phyloP scores from a whole-genome alignment of 176 grass and related monocot species.

The Rhipidocladum racemiflorum region DNA sequence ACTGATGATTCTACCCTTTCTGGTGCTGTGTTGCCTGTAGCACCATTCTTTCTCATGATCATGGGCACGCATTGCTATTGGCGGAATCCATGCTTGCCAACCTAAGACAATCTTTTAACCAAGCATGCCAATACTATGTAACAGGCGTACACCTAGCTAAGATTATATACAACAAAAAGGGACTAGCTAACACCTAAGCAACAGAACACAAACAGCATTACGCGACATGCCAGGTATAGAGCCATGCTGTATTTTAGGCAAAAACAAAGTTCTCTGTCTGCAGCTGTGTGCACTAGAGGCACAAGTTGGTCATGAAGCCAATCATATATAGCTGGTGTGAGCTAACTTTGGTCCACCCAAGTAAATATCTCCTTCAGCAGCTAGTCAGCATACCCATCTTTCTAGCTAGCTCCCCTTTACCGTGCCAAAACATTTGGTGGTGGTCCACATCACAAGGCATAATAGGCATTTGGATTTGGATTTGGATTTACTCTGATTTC shows the following conservation, averaged over 20 bases:
- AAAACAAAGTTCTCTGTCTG: conserved; percentile 22
- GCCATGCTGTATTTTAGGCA: background rate
- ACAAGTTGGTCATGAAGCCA: conserved; percentile 14
- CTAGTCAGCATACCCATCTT: conserved; percentile 29
- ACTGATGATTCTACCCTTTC: conserved; percentile 29
- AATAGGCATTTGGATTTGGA: conserved; percentile 24
- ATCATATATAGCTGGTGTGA: conserved; percentile 21
- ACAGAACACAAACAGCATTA: background rate
- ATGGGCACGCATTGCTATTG: background rate
- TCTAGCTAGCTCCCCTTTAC: conserved; percentile 35
- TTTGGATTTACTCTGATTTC: conserved; percentile 23
- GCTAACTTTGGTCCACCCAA: conserved; percentile 21
- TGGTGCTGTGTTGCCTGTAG: background rate
- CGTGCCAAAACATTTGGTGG: conserved; percentile 36
- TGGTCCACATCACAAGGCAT: conserved; percentile 46
- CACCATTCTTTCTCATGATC: background rate
- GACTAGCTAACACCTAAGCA: background rate
- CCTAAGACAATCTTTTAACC: conserved; percentile 1
- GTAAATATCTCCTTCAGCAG: conserved; percentile 34
- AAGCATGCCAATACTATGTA: conserved; percentile 12
- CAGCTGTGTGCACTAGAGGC: conserved; percentile 12
- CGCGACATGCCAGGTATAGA: conserved; percentile 12
- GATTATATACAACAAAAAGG: background rate
- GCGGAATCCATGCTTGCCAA: conserved; percentile 17
- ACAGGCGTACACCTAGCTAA: conserved; percentile 5